phyloP scores from a whole-genome alignment of 164 flowering plant genomes.

The Stephania yunnanensis region DNA sequence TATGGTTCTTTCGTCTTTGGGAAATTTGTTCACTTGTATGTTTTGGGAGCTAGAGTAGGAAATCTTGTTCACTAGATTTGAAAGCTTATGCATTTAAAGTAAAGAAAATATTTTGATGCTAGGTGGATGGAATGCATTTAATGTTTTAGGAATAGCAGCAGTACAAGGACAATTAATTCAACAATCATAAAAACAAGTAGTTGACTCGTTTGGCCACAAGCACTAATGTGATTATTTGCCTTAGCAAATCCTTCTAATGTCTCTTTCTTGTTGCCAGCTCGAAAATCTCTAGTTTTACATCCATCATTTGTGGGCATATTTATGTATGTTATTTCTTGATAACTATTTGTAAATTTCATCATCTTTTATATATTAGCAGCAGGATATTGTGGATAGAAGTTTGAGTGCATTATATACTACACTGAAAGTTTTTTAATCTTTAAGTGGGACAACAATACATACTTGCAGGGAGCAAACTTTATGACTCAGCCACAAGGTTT shows the following conservation, averaged over 20 bases:
- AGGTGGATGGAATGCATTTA: not conserved
- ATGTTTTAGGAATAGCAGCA: not conserved
- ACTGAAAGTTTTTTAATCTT: not conserved
- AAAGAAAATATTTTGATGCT: too few relatives aligned
- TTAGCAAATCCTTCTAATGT: not conserved
- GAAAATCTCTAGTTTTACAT: not conserved
- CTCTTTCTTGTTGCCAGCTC: not conserved
- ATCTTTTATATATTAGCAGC: not conserved
- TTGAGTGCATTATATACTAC: not conserved
- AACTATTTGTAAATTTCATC: not conserved
- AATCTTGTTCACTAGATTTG: too few relatives aligned
- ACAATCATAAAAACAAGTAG: not conserved
- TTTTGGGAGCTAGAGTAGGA: too few relatives aligned
- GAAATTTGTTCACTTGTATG: too few relatives aligned
- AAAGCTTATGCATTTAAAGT: not conserved
- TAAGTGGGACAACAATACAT: constrained; percentile 6
- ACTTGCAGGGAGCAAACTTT: constrained; percentile 69
- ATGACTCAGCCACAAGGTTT: constrained; percentile 68
- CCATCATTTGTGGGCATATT: not conserved
- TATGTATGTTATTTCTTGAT: not conserved
- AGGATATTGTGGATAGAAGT: not conserved
- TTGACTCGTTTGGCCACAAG: not conserved
- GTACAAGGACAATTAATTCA: too few relatives aligned
- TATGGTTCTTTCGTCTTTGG: too few relatives aligned
- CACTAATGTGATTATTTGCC: not conserved